A percentile compares a stretch with the other conserved stretches of the same genome.
phyloP scores from a whole-genome alignment of 2,329 filamentous ascomycete genomes.

The Diaporthe sp. region DNA sequence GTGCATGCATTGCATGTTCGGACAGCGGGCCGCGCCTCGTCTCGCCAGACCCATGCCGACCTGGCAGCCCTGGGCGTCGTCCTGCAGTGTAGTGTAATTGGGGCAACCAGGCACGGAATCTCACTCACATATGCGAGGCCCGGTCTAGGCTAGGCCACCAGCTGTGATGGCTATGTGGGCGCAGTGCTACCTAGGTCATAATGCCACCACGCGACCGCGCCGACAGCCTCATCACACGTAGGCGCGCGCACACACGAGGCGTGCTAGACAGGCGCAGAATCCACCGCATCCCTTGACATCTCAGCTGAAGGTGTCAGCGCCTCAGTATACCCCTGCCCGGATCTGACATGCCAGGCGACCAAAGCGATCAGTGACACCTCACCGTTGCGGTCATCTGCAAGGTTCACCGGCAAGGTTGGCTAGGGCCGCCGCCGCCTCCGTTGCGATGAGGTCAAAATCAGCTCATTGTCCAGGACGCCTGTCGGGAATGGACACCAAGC shows the following conservation, averaged over 20 bases:
- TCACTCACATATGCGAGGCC: neutral
- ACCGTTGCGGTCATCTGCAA: conserved; percentile 22
- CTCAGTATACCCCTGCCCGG: conserved; percentile 16
- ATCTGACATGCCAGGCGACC: conserved; percentile 22
- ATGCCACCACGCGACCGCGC: conserved; percentile 6
- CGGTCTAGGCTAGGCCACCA: neutral
- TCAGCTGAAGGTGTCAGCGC: conserved; percentile 21
- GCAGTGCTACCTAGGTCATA: conserved; percentile 14
- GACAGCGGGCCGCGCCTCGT: conserved; percentile 20
- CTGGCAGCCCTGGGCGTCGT: neutral
- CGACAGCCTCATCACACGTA: conserved; percentile 19
- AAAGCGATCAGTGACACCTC: conserved; percentile 25
- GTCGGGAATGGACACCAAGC: neutral
- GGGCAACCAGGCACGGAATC: neutral
- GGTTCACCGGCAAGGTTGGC: conserved; percentile 14
- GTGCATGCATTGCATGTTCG: conserved; percentile 20
- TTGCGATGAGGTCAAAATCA: conserved; percentile 18
- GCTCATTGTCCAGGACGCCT: conserved; percentile 21
- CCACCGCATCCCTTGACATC: conserved; percentile 5
- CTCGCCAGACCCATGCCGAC: neutral
- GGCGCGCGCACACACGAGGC: conserved; percentile 4
- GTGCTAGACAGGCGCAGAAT: neutral
- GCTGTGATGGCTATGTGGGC: neutral
- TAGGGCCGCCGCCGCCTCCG: conserved; percentile 1
- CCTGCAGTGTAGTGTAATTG: neutral